These are phyloP conservation scores for Salix viminalis DNA, from an alignment of 345 rosid genomes.

Conservation along the genomic window DNA sequence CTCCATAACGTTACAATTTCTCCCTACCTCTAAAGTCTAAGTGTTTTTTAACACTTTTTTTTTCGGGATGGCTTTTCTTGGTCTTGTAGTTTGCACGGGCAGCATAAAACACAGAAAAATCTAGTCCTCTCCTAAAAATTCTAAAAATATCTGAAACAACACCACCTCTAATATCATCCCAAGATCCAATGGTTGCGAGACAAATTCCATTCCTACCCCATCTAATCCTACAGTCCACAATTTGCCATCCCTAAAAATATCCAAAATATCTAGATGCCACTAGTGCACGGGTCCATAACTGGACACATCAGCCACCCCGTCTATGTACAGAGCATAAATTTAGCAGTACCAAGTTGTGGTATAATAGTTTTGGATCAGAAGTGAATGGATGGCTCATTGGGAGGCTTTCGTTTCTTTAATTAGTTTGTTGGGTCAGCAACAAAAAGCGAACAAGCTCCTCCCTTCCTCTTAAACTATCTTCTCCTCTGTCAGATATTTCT, in stretches of 20 bases:
- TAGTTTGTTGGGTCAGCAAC: neutral
- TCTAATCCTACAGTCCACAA: neutral
- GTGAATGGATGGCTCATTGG: neutral
- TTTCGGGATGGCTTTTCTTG: neutral
- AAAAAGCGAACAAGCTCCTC: neutral
- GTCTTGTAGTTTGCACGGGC: neutral
- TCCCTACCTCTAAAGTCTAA: neutral
- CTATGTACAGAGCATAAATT: neutral
- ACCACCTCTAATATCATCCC: neutral
- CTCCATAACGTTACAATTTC: conserved; percentile 22
- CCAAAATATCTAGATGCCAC: conserved; percentile 42
- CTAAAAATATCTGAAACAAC: conserved; percentile 38
- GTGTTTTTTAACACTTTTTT: neutral
- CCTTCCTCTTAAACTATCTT: neutral
- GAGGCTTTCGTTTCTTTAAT: neutral
- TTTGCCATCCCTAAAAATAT: neutral
- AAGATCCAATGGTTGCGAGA: neutral
- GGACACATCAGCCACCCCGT: conserved; percentile 10
- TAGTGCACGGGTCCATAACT: conserved; percentile 28
- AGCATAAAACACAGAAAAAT: neutral
- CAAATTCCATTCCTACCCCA: neutral
- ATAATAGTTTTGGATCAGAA: neutral
- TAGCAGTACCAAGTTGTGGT: neutral
- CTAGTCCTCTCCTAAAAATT: neutral
- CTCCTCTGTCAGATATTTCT: conserved; percentile 1